These are phyloP conservation scores for Trichosporon ovoides DNA, from an alignment of 1,284 basidiomycete genomes.

Conservation along the genomic window DNA sequence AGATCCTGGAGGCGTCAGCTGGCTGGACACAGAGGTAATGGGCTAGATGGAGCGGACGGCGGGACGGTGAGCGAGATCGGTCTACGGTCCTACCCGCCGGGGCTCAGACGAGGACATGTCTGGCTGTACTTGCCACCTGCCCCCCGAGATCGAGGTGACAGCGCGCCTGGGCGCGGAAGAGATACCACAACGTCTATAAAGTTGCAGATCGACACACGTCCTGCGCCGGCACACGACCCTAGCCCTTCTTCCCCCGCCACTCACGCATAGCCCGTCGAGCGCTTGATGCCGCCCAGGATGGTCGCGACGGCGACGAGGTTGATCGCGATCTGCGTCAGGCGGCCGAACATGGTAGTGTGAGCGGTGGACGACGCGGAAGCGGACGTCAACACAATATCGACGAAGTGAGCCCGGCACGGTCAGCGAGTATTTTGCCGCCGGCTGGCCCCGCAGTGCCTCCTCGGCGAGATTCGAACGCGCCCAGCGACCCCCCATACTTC, in stretches of 20 bases:
- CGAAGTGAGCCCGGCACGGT: not conserved
- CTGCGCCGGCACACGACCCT: too few species aligned
- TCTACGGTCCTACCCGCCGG: too few species aligned
- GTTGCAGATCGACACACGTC: too few species aligned
- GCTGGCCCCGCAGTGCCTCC: not conserved
- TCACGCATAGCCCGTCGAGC: slow-evolving; percentile 69
- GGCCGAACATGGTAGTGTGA: slow-evolving; percentile 60
- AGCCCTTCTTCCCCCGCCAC: slow-evolving; percentile 5
- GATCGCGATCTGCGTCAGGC: slow-evolving; percentile 73
- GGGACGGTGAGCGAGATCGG: too few species aligned
- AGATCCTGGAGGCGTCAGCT: slow-evolving; percentile 53
- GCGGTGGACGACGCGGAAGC: not conserved
- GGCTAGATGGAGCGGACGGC: too few species aligned
- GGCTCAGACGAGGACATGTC: too few species aligned
- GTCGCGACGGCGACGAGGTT: slow-evolving; percentile 88
- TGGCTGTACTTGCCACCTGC: too few species aligned
- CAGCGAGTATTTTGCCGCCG: not conserved
- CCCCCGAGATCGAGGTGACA: too few species aligned
- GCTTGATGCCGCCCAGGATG: slow-evolving; percentile 82
- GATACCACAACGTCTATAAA: too few species aligned
- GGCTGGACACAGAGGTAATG: too few species aligned
- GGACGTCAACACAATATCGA: not conserved
- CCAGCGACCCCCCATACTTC: too few species aligned
- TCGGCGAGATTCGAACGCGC: not conserved
- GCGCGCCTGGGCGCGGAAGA: too few species aligned